Evolutionary conservation across 805 yeast species (phyloP).

Genomic region (Kuraishia piskuri): DNA sequence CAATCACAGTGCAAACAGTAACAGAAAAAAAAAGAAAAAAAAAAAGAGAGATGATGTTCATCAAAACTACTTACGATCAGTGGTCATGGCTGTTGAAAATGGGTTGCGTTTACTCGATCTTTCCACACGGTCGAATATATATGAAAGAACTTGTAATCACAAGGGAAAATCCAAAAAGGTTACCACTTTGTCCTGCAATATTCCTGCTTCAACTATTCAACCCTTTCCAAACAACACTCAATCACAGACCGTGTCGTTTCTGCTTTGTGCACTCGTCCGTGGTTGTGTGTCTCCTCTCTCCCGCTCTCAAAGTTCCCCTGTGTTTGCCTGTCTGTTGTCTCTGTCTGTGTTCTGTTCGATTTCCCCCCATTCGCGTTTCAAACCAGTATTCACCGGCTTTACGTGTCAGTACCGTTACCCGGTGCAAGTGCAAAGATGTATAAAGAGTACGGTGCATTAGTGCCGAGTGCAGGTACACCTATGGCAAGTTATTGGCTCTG

Average conservation of each 20-base stretch:
- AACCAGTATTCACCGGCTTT: background rate
- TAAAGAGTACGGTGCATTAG: no score
- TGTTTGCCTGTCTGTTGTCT: background rate
- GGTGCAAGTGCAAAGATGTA: background rate
- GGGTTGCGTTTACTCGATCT: background rate
- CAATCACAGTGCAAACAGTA: no score
- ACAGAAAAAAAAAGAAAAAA: no score
- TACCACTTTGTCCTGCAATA: background rate
- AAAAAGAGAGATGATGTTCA: no score
- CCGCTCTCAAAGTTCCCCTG: background rate
- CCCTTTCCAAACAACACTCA: background rate
- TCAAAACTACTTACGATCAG: background rate
- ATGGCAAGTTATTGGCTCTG: no score
- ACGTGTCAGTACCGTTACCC: background rate
- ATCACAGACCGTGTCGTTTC: background rate
- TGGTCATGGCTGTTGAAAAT: background rate
- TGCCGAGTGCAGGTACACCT: no score
- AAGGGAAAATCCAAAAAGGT: no score
- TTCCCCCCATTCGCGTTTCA: background rate
- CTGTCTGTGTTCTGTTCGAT: background rate
- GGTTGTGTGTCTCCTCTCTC: background rate
- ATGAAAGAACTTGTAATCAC: background rate
- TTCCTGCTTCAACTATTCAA: background rate
- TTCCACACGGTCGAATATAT: background rate
- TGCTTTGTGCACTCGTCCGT: background rate